Base-by-base conservation (phyloP, 1,284 basidiomycete genomes). In the Sanghuangporus weigelae region DNA sequence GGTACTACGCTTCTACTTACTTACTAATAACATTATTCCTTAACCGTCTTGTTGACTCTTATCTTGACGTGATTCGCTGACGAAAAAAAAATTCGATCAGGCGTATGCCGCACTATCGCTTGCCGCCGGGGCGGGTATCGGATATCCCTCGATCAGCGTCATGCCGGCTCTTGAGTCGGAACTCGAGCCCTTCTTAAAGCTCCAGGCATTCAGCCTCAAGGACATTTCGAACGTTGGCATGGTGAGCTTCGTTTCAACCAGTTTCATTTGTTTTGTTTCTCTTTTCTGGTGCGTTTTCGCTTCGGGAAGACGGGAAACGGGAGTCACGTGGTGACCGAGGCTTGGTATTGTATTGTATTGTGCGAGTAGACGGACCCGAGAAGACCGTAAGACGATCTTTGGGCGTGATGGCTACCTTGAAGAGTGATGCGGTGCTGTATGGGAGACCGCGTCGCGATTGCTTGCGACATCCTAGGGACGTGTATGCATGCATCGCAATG, bases 111-210 rank as follows among this genome's bases (percentile, higher is more conserved):
- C 53, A n/a, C 26, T 54, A 2, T 54, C 53, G 14, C 53, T 54
- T n/a, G 21, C 8, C 7, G 26, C 14, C 10, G 21, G 8, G 7
- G 12, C 21, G 16, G 26, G 23, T 38, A 7, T 54, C 16, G 53
- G 31, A 36, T 35, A 35, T 19, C 10, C 16, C 36, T 36, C 61
- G 19, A 48, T 69, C 16, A 66, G 62, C 3, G 63, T 68, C 5
- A 63, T 66, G 14, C 63, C 70, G n/a, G 70, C 70, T 21, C 66
- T 69, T 35, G 70, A 71, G 51, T 48, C 60, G 14, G 70, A 70
- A 49, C 63, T 71, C 59, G 63, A 70, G 54, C 68, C 68, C 23
- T 68, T 67, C 57, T 44, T 58, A 8, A 70, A 70, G 46, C 65
- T 70, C 50, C 58, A 67, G 31, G 64, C 64, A 50, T 65, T 68